Percentiles rank a stretch among this genome's conserved stretches.
phyloP scores from a whole-genome alignment of 495 filamentous ascomycete genomes.

The Penicillium waksmanii region DNA sequence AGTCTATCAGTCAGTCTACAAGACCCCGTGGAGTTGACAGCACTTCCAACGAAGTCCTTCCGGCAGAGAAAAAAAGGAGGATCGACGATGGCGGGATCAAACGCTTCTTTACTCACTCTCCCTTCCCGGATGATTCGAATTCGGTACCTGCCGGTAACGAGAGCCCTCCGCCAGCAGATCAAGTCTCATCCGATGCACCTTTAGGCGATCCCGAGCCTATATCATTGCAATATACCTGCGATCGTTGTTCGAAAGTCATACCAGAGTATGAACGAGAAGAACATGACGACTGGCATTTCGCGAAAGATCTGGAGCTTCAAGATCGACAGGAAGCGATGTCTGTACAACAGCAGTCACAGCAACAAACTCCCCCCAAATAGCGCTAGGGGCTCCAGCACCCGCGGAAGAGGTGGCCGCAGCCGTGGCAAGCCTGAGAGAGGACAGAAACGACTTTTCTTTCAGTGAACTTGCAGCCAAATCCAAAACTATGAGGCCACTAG shows the following conservation, averaged over 20 bases:
- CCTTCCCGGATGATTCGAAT: conserved; percentile 10
- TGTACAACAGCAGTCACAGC: conserved; percentile 23
- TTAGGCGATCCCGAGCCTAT: background rate
- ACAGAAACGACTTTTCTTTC: conserved; percentile 72
- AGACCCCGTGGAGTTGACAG: conserved; percentile 20
- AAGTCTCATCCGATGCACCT: background rate
- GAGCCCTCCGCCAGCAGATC: conserved; percentile 3
- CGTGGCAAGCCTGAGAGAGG: conserved; percentile 69
- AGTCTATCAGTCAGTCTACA: conserved; percentile 39
- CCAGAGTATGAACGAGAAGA: conserved; percentile 63
- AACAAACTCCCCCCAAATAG: conserved; percentile 19
- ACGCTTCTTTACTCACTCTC: conserved; percentile 38
- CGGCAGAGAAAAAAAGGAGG: conserved; percentile 40
- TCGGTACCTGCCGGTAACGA: conserved; percentile 16
- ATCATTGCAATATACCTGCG: conserved; percentile 50
- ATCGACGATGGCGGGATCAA: conserved; percentile 38
- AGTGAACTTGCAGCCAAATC: conserved; percentile 11
- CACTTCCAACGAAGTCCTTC: conserved; percentile 4
- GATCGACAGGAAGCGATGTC: conserved; percentile 43
- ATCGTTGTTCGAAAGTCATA: conserved; percentile 64
- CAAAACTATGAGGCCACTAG: too few species aligned
- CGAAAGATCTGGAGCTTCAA: conserved; percentile 77
- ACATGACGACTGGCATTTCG: conserved; percentile 96
- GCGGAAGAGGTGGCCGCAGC: conserved; percentile 36
- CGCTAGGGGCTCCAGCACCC: conserved; percentile 31